Evolutionary conservation across 2,329 filamentous ascomycete genomes (phyloP).

Genomic region (Penicillium sp.): DNA sequence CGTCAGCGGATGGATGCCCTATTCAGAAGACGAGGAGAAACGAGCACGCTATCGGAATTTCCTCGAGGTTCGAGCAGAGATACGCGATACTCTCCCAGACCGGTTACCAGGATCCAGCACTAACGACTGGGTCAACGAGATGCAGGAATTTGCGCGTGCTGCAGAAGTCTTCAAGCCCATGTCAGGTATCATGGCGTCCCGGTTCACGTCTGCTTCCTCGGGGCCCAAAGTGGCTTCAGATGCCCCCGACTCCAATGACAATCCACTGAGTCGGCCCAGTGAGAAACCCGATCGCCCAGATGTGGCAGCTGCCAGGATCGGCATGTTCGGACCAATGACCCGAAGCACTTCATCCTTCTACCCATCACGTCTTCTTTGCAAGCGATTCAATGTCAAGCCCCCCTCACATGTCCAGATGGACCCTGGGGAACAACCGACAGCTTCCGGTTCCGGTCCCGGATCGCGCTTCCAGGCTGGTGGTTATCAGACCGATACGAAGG

Average conservation of each 20-base stretch:
- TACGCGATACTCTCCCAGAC: conserved; percentile 62
- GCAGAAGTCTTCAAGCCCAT: conserved; percentile 88
- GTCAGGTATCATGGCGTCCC: conserved; percentile 87
- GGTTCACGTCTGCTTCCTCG: conserved; percentile 72
- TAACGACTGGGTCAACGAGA: conserved; percentile 79
- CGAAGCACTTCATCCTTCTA: conserved; percentile 72
- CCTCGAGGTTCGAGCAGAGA: conserved; percentile 74
- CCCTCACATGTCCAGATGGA: conserved; percentile 70
- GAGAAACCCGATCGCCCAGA: conserved; percentile 73
- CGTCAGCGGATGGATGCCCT: conserved; percentile 74
- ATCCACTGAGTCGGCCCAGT: conserved; percentile 53
- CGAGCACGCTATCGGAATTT: conserved; percentile 79
- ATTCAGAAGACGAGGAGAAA: conserved; percentile 80
- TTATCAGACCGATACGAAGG: conserved; percentile 36
- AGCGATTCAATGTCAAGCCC: conserved; percentile 85
- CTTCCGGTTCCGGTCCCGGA: conserved; percentile 28
- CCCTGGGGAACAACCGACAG: conserved; percentile 44
- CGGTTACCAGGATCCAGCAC: conserved; percentile 56
- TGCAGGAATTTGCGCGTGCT: conserved; percentile 75
- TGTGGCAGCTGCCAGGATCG: conserved; percentile 82
- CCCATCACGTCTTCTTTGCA: conserved; percentile 85
- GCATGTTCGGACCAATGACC: conserved; percentile 93
- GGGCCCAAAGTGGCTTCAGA: conserved; percentile 46
- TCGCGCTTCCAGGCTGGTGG: conserved; percentile 38
- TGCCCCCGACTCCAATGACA: conserved; percentile 33